Conservation (phyloP, 176 grass and related monocot species). For the Typha latifolia region DNA sequence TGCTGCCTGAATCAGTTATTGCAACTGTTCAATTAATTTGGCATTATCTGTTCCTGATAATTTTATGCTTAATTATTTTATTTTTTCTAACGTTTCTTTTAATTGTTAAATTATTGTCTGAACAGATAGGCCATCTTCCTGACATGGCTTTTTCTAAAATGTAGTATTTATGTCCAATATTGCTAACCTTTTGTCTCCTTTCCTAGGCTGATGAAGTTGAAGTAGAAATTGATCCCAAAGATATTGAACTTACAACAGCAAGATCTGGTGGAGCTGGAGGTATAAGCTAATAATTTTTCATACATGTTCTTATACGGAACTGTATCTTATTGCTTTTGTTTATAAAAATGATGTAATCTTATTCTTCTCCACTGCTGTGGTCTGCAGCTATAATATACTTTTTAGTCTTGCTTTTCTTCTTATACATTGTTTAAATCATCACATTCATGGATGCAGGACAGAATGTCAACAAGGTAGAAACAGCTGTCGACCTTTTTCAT, state of each 20-base stretch:
- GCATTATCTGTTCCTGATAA: too few relatives aligned
- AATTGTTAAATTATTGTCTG: too few relatives aligned
- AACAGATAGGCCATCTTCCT: too few relatives aligned
- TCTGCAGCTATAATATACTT: neutral
- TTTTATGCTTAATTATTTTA: too few relatives aligned
- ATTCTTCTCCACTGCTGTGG: neutral
- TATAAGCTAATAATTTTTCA: constrained; percentile 23
- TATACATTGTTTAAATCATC: neutral
- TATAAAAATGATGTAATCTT: neutral
- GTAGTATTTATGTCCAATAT: constrained; percentile 1
- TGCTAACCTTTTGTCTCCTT: neutral
- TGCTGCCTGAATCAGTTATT: too few relatives aligned
- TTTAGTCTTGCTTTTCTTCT: neutral
- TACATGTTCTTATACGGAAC: neutral
- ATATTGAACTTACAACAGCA: constrained; percentile 89
- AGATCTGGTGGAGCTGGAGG: constrained; percentile 99
- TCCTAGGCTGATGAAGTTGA: constrained; percentile 90
- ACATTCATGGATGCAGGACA: constrained; percentile 52
- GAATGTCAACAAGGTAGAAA: constrained; percentile 99
- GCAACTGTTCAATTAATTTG: too few relatives aligned
- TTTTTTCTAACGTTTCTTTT: too few relatives aligned
- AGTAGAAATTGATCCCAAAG: constrained; percentile 89
- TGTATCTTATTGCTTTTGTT: too few relatives aligned
- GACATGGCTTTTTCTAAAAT: constrained; percentile 2
- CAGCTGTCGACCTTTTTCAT: constrained; percentile 88